Conservation (phyloP, 495 filamentous ascomycete genomes). For the Aspergillus carlsbadensis region DNA sequence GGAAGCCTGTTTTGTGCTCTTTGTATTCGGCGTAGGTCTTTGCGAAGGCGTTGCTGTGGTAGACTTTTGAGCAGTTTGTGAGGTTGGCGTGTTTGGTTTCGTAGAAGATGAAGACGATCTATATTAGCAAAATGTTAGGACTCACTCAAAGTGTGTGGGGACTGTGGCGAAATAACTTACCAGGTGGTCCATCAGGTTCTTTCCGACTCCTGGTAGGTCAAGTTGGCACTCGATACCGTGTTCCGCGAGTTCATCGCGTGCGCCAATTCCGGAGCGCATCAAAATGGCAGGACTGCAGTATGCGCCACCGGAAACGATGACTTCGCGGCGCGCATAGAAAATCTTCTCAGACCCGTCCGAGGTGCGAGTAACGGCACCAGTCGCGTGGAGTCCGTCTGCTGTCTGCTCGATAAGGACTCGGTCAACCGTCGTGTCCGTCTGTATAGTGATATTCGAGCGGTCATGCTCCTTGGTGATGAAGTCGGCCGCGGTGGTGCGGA, state of each 20-base stretch:
- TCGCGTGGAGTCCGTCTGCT: constrained; percentile 21
- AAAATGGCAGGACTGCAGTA: constrained; percentile 59
- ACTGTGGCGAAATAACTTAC: constrained; percentile 14
- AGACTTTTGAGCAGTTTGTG: constrained; percentile 41
- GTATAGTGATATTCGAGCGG: constrained; percentile 36
- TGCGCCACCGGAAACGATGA: constrained; percentile 52
- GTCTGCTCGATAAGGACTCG: constrained; percentile 27
- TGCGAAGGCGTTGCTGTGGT: constrained; percentile 36
- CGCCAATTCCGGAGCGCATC: constrained; percentile 55
- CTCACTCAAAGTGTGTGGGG: background rate
- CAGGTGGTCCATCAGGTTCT: constrained; percentile 56
- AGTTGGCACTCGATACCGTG: constrained; percentile 46
- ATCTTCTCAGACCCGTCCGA: constrained; percentile 29
- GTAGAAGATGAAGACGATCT: constrained; percentile 49
- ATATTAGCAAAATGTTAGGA: background rate
- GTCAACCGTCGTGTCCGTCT: constrained; percentile 39
- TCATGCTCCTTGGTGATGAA: constrained; percentile 42
- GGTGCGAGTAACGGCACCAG: constrained; percentile 23
- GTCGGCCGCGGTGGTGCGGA: constrained; percentile 48
- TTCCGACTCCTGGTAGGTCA: constrained; percentile 54
- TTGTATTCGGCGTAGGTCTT: constrained; percentile 47
- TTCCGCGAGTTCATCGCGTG: constrained; percentile 44
- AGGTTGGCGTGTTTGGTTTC: constrained; percentile 43
- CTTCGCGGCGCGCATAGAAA: constrained; percentile 40
- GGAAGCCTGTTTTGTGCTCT: constrained; percentile 48